Evolutionary conservation across 192 early-diverging fungal genomes (phyloP), one percentile per base, ranked within the genome.

Genomic region (Coemansia sp.): DNA sequence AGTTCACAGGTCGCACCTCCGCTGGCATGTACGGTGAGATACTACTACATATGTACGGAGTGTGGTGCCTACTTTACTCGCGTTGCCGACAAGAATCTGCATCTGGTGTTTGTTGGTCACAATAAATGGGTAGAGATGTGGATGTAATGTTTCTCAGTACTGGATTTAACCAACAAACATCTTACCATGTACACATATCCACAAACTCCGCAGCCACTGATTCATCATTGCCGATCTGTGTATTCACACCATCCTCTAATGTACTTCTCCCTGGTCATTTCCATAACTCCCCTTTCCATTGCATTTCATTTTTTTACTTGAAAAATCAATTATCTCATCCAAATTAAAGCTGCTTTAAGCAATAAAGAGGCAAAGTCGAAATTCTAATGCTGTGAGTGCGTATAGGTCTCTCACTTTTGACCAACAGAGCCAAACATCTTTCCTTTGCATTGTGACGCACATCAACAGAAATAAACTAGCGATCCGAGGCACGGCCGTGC

Each of bases 21-120:
- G 36, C 33, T 75, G 27, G 69, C 66, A 9, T 72, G 66, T n/a
- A 72, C 51, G 59, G 31, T 57, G 63, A 62, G 51, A 31, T 75
- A 72, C 70, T 81, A 81, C 60, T 71, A 72, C 57, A 68, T 81
- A n/a, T 81, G 78, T 63, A 39, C 55, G 31, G 73, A 66, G 29
- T 81, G 78, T 42, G 73, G 78, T n/a, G 66, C 54, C 52, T 81
- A 75, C 46, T 61, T 59, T 7, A 70, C 63, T 0, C 67, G 69
- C 8, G 59, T 81, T n/a, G 66, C 73, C 17, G 73, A 76, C 32
- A 72, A 75, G 64, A 81, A 81, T 53, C 36, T 71, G 36, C 78
- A 81, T 27, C 61, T 75, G 4, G 78, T 81, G 21, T 75, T 55
- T 42, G 57, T 54, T 5, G 73, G 70, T 20, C 78, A 81, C 64